phyloP scores from a whole-genome alignment of 2,329 filamentous ascomycete genomes.

The Alternaria solani region DNA sequence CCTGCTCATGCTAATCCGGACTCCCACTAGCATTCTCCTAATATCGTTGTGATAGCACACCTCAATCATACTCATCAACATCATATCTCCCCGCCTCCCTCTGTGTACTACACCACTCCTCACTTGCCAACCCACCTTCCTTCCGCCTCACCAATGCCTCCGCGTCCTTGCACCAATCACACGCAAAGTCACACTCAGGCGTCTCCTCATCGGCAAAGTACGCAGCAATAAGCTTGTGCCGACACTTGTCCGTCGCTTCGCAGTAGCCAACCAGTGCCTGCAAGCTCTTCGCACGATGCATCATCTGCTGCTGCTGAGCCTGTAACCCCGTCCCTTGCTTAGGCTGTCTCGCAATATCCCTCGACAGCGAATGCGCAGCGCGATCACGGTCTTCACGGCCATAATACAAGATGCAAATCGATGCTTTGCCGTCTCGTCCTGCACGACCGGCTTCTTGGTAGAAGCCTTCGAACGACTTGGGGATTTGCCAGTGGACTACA shows the following conservation, averaged over 20 bases:
- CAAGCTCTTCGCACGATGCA: constrained; percentile 55
- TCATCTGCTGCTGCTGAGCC: constrained; percentile 47
- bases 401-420: constrained; percentile 90
- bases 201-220: constrained; percentile 50
- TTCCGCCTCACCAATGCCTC: constrained; percentile 53
- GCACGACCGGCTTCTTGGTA: constrained; percentile 95
- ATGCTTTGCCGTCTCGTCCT: constrained; percentile 86
- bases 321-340: constrained; percentile 50
- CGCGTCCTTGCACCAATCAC: constrained; percentile 59
- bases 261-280: constrained; percentile 77
- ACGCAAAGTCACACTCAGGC: constrained; percentile 56
- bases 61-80: constrained; percentile 48
- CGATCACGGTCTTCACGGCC: constrained; percentile 85
- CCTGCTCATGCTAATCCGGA: neutral
- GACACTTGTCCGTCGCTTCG: constrained; percentile 75
- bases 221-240: constrained; percentile 63
- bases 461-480: constrained; percentile 94
- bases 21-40: neutral
- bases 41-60: neutral
- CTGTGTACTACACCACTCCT: constrained; percentile 60
- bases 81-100: constrained; percentile 54
- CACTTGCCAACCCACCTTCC: constrained; percentile 55
- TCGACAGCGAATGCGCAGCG: constrained; percentile 62
- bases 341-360: constrained; percentile 60
- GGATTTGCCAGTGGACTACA: constrained; percentile 92